Conservation (phyloP, 805 yeast species). For the Zygosaccharomyces kombuchaensis region DNA sequence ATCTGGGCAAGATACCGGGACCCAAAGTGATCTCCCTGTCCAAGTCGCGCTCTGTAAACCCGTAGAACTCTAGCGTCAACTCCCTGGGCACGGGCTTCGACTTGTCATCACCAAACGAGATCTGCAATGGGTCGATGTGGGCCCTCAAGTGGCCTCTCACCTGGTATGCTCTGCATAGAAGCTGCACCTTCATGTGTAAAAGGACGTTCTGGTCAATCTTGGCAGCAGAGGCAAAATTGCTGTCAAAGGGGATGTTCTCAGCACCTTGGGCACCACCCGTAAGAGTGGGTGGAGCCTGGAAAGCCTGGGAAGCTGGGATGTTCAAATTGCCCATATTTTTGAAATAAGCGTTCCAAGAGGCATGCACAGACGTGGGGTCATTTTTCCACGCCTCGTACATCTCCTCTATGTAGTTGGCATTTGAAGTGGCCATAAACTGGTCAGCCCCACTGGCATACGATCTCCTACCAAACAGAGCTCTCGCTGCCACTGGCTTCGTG, state of each 20-base stretch:
- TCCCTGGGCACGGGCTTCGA: slow-evolving; percentile 64
- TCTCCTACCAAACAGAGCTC: slow-evolving; percentile 8
- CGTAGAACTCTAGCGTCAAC: slow-evolving; percentile 86
- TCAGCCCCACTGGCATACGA: slow-evolving; percentile 41
- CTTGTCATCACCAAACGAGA: slow-evolving; percentile 71
- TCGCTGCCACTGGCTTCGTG: neutral
- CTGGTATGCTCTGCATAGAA: slow-evolving; percentile 96
- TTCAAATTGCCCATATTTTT: slow-evolving; percentile 74
- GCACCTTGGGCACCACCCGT: slow-evolving; percentile 78
- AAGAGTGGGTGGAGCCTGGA: slow-evolving; percentile 85
- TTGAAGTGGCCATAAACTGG: slow-evolving; percentile 74
- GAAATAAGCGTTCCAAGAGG: slow-evolving; percentile 96
- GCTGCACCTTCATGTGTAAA: slow-evolving; percentile 90
- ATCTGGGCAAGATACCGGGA: slow-evolving; percentile 95
- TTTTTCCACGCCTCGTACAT: slow-evolving; percentile 93
- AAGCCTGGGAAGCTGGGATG: slow-evolving; percentile 71
- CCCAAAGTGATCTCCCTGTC: slow-evolving; percentile 84
- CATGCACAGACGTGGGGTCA: slow-evolving; percentile 89
- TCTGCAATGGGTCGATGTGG: slow-evolving; percentile 89
- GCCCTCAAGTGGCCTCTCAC: slow-evolving; percentile 98
- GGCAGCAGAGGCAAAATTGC: slow-evolving; percentile 35
- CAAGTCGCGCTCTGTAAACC: slow-evolving; percentile 82
- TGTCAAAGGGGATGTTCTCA: slow-evolving; percentile 48
- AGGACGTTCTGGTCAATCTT: slow-evolving; percentile 61
- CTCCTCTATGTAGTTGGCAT: slow-evolving; percentile 92